These are phyloP conservation scores for Coriaria nepalensis DNA, from an alignment of 306 rosid species.

Conservation along the genomic window DNA sequence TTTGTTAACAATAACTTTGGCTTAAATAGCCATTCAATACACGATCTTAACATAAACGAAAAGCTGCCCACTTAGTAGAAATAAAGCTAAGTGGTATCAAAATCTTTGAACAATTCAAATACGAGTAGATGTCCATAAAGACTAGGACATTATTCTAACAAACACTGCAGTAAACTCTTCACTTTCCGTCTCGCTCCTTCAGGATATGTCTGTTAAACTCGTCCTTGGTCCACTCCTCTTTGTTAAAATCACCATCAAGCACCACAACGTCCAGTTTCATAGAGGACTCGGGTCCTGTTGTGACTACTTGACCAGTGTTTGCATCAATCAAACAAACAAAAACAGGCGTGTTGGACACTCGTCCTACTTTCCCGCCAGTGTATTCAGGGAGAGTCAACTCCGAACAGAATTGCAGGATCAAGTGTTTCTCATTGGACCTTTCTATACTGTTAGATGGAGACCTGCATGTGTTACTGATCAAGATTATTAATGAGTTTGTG, in stretches of 20 bases:
- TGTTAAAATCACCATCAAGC: constrained; percentile 90
- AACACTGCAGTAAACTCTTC: no score
- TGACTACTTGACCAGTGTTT: constrained; percentile 31
- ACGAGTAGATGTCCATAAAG: no score
- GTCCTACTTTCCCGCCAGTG: constrained; percentile 93
- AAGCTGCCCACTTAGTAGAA: no score
- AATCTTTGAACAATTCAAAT: no score
- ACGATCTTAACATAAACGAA: no score
- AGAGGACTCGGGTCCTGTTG: constrained; percentile 60
- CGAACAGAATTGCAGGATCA: constrained; percentile 63
- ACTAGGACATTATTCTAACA: no score
- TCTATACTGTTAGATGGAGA: constrained; percentile 80
- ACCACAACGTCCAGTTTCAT: constrained; percentile 73
- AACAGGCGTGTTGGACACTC: constrained; percentile 85
- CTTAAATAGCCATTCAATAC: no score
- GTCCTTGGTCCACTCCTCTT: constrained; percentile 72
- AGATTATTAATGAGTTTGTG: no score
- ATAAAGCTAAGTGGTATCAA: no score
- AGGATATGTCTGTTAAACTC: constrained; percentile 75
- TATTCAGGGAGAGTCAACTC: constrained; percentile 75
- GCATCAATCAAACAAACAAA: constrained; percentile 66
- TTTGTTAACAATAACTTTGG: no score
- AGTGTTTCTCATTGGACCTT: constrained; percentile 66
- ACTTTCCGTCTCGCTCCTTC: constrained; percentile 85
- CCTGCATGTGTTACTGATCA: constrained; percentile 19